Percentiles rank a stretch among this genome's conserved stretches.
These are phyloP conservation scores for Candida montana DNA, from an alignment of 805 yeast genomes.

Conservation along the genomic window DNA sequence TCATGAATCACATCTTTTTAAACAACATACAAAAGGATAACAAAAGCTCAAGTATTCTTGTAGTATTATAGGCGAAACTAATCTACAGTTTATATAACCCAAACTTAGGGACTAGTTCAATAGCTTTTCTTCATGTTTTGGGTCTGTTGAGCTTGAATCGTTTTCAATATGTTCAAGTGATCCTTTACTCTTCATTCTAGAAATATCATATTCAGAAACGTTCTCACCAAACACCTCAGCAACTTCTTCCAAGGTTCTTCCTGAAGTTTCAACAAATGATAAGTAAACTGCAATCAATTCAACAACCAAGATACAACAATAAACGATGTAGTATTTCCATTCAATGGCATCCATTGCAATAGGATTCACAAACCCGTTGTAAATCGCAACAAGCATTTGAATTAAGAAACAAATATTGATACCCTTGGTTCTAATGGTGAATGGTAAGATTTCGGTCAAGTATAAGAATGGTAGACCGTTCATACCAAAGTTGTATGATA, in stretches of 20 bases:
- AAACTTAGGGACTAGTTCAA: background rate
- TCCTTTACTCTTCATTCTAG: conserved; percentile 15
- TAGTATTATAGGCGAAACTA: background rate
- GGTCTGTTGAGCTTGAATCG: conserved; percentile 1
- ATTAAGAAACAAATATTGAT: conserved; percentile 14
- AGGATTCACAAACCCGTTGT: conserved; percentile 31
- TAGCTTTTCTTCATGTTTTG: background rate
- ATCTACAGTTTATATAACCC: background rate
- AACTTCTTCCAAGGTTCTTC: conserved; percentile 9
- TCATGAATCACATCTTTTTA: no score
- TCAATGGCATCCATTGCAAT: conserved; percentile 31
- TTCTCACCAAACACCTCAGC: conserved; percentile 27
- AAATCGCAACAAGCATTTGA: conserved; percentile 19
- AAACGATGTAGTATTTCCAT: conserved; percentile 33
- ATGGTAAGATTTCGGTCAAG: conserved; percentile 35
- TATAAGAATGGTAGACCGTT: conserved; percentile 43
- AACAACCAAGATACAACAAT: conserved; percentile 26
- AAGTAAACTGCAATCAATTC: conserved; percentile 28
- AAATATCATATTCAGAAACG: conserved; percentile 14
- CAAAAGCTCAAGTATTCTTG: no score
- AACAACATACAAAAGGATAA: no score
- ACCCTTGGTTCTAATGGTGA: conserved; percentile 25
- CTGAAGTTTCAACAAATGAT: conserved; percentile 10
- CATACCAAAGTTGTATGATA: conserved; percentile 34
- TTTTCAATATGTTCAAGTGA: conserved; percentile 15